Percentiles rank a stretch among this genome's conserved stretches.
phyloP scores from a whole-genome alignment of 1,139 yeast genomes.

The Groenewaldozyma sp. region DNA sequence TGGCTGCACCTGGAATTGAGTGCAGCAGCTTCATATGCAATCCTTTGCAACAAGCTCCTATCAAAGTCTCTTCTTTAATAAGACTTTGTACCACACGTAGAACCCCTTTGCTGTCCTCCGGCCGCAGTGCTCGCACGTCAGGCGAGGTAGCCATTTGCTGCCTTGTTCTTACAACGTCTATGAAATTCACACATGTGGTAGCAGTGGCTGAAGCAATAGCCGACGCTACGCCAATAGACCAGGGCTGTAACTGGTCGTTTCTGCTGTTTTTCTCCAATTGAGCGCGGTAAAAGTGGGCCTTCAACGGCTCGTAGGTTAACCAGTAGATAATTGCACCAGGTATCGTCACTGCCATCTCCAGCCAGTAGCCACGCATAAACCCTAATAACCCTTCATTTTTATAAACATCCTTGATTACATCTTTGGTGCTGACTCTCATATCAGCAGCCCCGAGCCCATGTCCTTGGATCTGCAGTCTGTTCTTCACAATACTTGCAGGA shows the following conservation, averaged over 20 bases:
- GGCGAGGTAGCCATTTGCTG: slow-evolving; percentile 36
- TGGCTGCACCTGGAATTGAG: slow-evolving; percentile 25
- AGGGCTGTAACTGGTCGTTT: slow-evolving; percentile 20
- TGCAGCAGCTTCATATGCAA: slow-evolving; percentile 31
- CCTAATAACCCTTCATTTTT: slow-evolving; percentile 31
- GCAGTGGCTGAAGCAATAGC: slow-evolving; percentile 32
- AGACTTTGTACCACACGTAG: slow-evolving; percentile 28
- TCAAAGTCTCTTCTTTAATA: slow-evolving; percentile 31
- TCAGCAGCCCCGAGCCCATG: slow-evolving; percentile 11
- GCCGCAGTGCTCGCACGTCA: slow-evolving; percentile 31
- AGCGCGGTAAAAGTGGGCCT: not conserved
- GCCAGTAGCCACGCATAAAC: slow-evolving; percentile 36
- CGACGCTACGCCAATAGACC: slow-evolving; percentile 32
- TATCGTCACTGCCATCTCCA: slow-evolving; percentile 34
- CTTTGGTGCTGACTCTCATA: slow-evolving; percentile 14
- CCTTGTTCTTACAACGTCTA: slow-evolving; percentile 36
- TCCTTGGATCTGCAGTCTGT: slow-evolving; percentile 34
- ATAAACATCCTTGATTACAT: slow-evolving; percentile 24
- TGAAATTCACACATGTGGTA: slow-evolving; percentile 21
- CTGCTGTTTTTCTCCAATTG: no score
- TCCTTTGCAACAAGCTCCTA: slow-evolving; percentile 32
- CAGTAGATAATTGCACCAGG: slow-evolving; percentile 36
- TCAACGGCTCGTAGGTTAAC: slow-evolving; percentile 25
- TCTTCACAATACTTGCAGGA: slow-evolving; percentile 38
- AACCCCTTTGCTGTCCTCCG: slow-evolving; percentile 32